phyloP scores from a whole-genome alignment of 2,329 filamentous ascomycete species.

The Ophiosphaerella narmari region DNA sequence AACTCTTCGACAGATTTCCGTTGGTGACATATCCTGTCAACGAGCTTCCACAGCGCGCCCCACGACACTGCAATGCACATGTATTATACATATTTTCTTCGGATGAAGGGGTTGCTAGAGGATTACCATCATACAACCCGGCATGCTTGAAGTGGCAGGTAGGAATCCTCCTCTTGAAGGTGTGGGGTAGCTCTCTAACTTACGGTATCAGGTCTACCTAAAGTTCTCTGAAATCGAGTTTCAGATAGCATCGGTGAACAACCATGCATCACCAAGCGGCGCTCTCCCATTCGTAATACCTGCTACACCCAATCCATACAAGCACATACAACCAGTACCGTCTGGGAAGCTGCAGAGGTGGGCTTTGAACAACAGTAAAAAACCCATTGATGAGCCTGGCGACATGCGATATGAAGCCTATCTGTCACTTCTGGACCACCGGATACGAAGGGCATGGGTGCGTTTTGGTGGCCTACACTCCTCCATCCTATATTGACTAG shows the following conservation, averaged over 20 bases:
- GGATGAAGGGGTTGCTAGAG: conserved; percentile 62
- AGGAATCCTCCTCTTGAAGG: conserved; percentile 28
- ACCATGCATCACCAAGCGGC: conserved; percentile 90
- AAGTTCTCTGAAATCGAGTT: conserved; percentile 75
- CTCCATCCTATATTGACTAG: conserved; percentile 5
- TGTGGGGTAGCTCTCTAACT: conserved; percentile 5
- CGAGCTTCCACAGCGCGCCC: conserved; percentile 69
- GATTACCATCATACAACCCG: conserved; percentile 83
- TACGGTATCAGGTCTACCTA: conserved; percentile 70
- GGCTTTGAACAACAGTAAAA: conserved; percentile 54
- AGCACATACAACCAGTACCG: conserved; percentile 54
- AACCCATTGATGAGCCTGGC: conserved; percentile 50
- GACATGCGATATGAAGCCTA: conserved; percentile 73
- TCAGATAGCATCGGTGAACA: conserved; percentile 73
- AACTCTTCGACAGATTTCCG: conserved; percentile 83
- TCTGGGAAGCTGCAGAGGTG: conserved; percentile 73
- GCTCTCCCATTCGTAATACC: conserved; percentile 86
- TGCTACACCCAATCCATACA: conserved; percentile 29
- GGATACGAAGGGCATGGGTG: conserved; percentile 86
- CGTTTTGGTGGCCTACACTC: not conserved
- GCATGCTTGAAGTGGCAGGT: conserved; percentile 97
- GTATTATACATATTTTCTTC: conserved; percentile 79
- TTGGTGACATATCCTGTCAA: conserved; percentile 76
- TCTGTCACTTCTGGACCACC: conserved; percentile 73
- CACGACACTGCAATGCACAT: conserved; percentile 53